Base-by-base conservation (phyloP, 2,329 filamentous ascomycete genomes). In the Gyromitra esculenta region DNA sequence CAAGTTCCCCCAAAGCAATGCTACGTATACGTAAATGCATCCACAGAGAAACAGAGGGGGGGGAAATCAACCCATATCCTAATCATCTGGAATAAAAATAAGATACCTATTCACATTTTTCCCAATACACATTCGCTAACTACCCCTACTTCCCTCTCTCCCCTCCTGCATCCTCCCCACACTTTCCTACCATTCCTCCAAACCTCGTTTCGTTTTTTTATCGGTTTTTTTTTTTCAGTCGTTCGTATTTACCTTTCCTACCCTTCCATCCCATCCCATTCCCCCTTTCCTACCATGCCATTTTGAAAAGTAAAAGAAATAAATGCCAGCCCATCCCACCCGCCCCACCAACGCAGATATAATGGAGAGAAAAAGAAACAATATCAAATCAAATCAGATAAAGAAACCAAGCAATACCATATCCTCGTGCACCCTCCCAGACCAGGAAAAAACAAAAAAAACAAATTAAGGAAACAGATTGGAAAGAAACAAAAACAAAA, bases 381-480 rank as follows among this genome's bases (percentile, higher is more conserved):
- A 7, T 7, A 25, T 8, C 15, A 18, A 21, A 52, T n/a, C 7
- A 52, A 21, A 60, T 57, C 15, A 48, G n/a, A 37, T 41, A 48
- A 31, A 71, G 43, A 41, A 75, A 72, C 59, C 35, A 60, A 77
- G 59, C 31, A 71, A 63, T 67, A 75, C 65, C 59, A 66, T 67
- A 69, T 15, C 70, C 62, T 67, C 48, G 45, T 67, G 52, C 60
- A 73, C 63, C 69, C 57, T 67, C 31, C 69, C 11, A 83, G 84
- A 43, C 83, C 83, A 68, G 81, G 83, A 37, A 81, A 81, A 57
- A 69, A 77, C 31, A 81, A 81, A 57, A 57, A 69, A 77, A 80
- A 75, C 73, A 74, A 80, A 77, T 80, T 78, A 79, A 77, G 80
- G 60, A 72, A 64, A 76, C 7, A 48, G 48, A 64, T 21, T 37